Evolutionary conservation across 2,329 filamentous ascomycete genomes (phyloP).

Genomic region (Coleophoma eucalyptorum): DNA sequence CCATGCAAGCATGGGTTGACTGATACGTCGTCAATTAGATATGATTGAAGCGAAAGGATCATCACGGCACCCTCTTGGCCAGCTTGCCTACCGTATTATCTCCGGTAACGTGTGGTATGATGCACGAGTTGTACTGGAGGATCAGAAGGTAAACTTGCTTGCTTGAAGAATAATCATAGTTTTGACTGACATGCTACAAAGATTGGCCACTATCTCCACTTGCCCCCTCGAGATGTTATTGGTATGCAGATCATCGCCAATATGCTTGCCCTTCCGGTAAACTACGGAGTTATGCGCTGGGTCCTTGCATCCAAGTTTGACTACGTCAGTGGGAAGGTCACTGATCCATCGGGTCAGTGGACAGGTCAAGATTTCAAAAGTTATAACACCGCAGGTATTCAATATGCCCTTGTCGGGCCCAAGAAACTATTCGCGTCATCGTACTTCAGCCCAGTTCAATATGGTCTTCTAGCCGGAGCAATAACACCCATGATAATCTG

Average conservation of each 20-base stretch:
- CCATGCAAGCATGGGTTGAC: too few relatives aligned
- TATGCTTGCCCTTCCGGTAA: background rate
- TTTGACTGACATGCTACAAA: background rate
- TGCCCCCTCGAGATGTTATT: background rate
- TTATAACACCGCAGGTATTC: background rate
- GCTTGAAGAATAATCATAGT: background rate
- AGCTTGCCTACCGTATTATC: conserved; percentile 1
- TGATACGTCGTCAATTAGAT: background rate
- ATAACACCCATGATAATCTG: background rate
- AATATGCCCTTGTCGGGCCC: background rate
- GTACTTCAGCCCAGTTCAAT: background rate
- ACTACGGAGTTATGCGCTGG: conserved; percentile 1
- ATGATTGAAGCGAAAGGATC: background rate
- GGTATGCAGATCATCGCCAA: background rate
- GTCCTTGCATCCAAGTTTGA: background rate
- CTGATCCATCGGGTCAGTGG: background rate
- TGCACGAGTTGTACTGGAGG: background rate
- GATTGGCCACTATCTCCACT: background rate
- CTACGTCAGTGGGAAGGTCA: background rate
- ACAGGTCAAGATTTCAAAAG: conserved; percentile 1
- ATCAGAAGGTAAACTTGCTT: background rate
- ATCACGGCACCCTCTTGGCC: background rate
- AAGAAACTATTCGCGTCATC: background rate
- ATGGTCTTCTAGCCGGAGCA: background rate
- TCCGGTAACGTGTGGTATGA: background rate